These are phyloP conservation scores for Boletus rubropictus DNA, from an alignment of 768 basidiomycete species.

Conservation along the genomic window DNA sequence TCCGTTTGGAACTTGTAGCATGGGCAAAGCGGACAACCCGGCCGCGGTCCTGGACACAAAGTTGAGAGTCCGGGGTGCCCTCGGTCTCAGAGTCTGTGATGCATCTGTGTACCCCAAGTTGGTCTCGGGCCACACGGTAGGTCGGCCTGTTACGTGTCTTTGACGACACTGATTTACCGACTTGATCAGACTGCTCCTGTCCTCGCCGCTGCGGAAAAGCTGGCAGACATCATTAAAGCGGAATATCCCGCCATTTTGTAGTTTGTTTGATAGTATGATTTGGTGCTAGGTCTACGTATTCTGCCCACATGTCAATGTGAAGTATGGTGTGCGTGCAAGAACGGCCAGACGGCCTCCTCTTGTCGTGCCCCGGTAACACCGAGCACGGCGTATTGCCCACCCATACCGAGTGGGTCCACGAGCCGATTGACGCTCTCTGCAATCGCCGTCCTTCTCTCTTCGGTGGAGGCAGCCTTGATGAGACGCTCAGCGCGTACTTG, in stretches of 20 bases:
- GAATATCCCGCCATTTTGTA: slow-evolving; percentile 8
- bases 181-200: slow-evolving; percentile 23
- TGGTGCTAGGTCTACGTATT: not conserved
- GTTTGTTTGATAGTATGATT: not conserved
- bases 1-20: slow-evolving; percentile 35
- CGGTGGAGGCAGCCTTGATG: slow-evolving; percentile 41
- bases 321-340: slow-evolving; percentile 11
- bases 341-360: slow-evolving; percentile 28
- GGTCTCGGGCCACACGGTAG: slow-evolving; percentile 41
- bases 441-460: slow-evolving; percentile 51
- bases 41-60: slow-evolving; percentile 40
- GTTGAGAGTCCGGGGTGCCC: slow-evolving; percentile 39
- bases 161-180: not conserved
- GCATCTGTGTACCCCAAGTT: slow-evolving; percentile 42
- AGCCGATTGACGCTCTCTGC: slow-evolving; percentile 58
- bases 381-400: slow-evolving; percentile 77
- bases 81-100: slow-evolving; percentile 42
- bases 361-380: slow-evolving; percentile 37
- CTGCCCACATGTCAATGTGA: not conserved
- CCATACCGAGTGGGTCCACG: slow-evolving; percentile 83
- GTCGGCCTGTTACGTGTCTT: slow-evolving; percentile 5
- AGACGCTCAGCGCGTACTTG: slow-evolving; percentile 59
- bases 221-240: slow-evolving; percentile 31
- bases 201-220: slow-evolving; percentile 32
- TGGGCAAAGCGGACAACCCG: slow-evolving; percentile 36